phyloP scores from a whole-genome alignment of 345 rosid genomes.

The Eutrema japonicum region DNA sequence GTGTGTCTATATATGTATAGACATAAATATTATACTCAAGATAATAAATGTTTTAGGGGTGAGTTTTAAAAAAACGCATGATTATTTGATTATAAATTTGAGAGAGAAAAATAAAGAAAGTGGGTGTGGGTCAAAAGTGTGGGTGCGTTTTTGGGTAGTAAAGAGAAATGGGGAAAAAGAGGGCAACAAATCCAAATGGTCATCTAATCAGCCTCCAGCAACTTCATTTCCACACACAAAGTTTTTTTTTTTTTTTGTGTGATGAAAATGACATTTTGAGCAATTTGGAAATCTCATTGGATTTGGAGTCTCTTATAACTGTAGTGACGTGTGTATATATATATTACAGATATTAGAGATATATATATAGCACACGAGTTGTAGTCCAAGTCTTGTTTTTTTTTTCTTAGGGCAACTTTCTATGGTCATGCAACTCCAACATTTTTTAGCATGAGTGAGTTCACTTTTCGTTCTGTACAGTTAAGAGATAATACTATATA shows the following conservation, averaged over 20 bases:
- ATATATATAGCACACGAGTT: slow-evolving; percentile 5
- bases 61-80: background rate
- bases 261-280: slow-evolving; percentile 19
- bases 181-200: slow-evolving; percentile 43
- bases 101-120: slow-evolving; percentile 28
- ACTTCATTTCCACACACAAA: slow-evolving; percentile 35
- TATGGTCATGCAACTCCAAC: slow-evolving; percentile 5
- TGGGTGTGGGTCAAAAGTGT: slow-evolving; percentile 40
- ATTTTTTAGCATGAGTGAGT: background rate
- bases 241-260: slow-evolving; percentile 12
- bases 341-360: background rate
- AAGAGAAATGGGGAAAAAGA: slow-evolving; percentile 29
- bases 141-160: slow-evolving; percentile 40
- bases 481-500: background rate
- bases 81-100: slow-evolving; percentile 5
- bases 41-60: slow-evolving; percentile 9
- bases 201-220: slow-evolving; percentile 48
- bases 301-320: slow-evolving; percentile 6
- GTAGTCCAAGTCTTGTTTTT: slow-evolving; percentile 13
- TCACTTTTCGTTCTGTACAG: background rate
- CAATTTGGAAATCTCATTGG: slow-evolving; percentile 28
- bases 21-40: slow-evolving; percentile 22
- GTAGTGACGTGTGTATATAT: background rate
- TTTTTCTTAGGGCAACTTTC: background rate
- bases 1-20: slow-evolving; percentile 34